Percentiles rank a stretch among this genome's conserved stretches.
Conservation (phyloP, 169 alveolate genomes). For the Theileria annulata region DNA sequence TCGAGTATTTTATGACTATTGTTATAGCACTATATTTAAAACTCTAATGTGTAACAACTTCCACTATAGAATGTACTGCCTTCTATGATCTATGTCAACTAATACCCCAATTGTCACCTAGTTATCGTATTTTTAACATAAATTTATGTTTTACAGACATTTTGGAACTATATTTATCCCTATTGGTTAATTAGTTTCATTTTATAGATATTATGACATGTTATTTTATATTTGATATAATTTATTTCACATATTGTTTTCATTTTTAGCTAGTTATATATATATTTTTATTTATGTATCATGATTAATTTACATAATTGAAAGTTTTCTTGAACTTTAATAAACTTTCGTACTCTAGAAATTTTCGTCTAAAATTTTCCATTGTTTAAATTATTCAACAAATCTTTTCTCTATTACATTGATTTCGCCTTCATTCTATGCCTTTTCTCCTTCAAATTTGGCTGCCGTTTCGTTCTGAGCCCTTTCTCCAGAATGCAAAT, state of each 20-base stretch:
- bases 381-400: background rate
- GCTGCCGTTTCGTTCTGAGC: background rate
- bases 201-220: background rate
- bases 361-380: background rate
- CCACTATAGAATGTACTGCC: background rate
- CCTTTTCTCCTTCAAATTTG: background rate
- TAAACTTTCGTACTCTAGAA: background rate
- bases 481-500: background rate
- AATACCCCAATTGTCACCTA: background rate
- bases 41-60: background rate
- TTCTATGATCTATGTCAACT: background rate
- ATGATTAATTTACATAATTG: background rate
- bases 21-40: conserved; percentile 14
- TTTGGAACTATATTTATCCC: background rate
- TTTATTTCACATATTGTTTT: background rate
- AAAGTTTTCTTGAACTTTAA: background rate
- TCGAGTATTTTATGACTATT: background rate
- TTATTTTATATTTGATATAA: too few relatives aligned
- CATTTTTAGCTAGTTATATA: background rate
- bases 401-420: background rate
- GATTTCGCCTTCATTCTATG: background rate
- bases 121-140: background rate
- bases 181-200: background rate
- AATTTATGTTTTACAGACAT: background rate
- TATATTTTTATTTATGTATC: background rate